These are phyloP conservation scores for Trichomonascaceae sp. DNA, from an alignment of 1,139 yeast species.

Conservation along the genomic window DNA sequence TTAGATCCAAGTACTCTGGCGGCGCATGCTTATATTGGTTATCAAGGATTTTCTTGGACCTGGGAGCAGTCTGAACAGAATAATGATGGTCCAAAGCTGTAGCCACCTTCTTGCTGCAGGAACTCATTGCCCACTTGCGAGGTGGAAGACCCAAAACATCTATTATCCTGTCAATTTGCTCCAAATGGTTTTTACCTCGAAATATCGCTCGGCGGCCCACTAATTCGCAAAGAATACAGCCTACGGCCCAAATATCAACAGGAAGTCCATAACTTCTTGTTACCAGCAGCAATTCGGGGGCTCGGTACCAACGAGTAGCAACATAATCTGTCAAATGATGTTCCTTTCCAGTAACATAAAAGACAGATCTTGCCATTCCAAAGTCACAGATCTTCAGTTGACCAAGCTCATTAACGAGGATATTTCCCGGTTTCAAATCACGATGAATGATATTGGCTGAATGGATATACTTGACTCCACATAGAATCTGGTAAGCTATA, in stretches of 20 bases:
- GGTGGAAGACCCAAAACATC: conserved; percentile 78
- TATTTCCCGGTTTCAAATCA: conserved; percentile 81
- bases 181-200: conserved; percentile 78
- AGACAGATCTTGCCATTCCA: conserved; percentile 66
- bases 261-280: conserved; percentile 22
- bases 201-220: conserved; percentile 78
- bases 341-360: conserved; percentile 2
- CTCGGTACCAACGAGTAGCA: conserved; percentile 94
- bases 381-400: conserved; percentile 76
- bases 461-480: conserved; percentile 78
- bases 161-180: conserved; percentile 73
- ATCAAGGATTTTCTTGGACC: conserved; percentile 40
- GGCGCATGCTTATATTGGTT: conserved; percentile 66
- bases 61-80: not conserved
- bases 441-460: conserved; percentile 71
- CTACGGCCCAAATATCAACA: conserved; percentile 93
- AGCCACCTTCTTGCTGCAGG: not conserved
- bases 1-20: conserved; percentile 65
- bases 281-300: conserved; percentile 59
- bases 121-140: conserved; percentile 36
- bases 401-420: conserved; percentile 68
- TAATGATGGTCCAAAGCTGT: not conserved
- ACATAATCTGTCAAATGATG: conserved; percentile 63
- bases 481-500: conserved; percentile 68
- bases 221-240: conserved; percentile 84